Base-by-base conservation (phyloP, 2,329 filamentous ascomycete genomes). In the Chrysoporthe deuterocubensis region DNA sequence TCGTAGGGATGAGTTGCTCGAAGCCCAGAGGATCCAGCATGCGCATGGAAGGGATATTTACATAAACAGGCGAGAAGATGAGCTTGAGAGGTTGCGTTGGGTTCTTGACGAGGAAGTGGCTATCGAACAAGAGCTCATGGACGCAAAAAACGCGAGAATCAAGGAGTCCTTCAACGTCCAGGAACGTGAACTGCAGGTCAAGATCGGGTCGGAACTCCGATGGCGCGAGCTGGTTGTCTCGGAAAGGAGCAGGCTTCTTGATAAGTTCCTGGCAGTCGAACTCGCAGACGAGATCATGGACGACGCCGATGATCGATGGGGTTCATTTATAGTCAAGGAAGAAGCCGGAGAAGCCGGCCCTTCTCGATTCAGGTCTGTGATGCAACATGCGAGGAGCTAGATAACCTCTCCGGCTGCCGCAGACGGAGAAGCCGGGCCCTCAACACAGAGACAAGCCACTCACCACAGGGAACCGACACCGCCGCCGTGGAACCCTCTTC, bases 221-320 rank as follows among this genome's bases (percentile, higher is more conserved):
- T 88, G 86, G 85, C 74, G 82, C 34, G 75, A 77, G 46, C 77
- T 79, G 54, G 81, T 86, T 3, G 70, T 81, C 5, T 73, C 78
- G 6, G 85, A 86, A 74, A 78, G 84, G 13, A 73, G 72, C 42
- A 76, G 74, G 48, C 72, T 86, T 71, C 74, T 88, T 59, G 74
- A 68, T 7, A 80, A 79, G 42, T 75, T 78, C 73, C 80, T 84
- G 73, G 65, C 71, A 16, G 75, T 79, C 2, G 84, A 86, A 75
- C 74, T 83, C 54, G 80, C 84, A 64, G 78, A 73, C 46, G 74
- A 74, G 6, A 72, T 73, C 72, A 21, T 73, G 9, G 66, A 62
- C 62, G 67, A 70, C 16, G 67, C 52, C n/a, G 62, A 67, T 43
- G 40, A 57, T 9, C 54, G 65, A 54, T 72, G 70, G 71, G 42